Evolutionary conservation across 768 basidiomycete genomes (phyloP), one percentile per base, ranked within the genome.

Genomic region (Phylloporus rhodoxanthus): DNA sequence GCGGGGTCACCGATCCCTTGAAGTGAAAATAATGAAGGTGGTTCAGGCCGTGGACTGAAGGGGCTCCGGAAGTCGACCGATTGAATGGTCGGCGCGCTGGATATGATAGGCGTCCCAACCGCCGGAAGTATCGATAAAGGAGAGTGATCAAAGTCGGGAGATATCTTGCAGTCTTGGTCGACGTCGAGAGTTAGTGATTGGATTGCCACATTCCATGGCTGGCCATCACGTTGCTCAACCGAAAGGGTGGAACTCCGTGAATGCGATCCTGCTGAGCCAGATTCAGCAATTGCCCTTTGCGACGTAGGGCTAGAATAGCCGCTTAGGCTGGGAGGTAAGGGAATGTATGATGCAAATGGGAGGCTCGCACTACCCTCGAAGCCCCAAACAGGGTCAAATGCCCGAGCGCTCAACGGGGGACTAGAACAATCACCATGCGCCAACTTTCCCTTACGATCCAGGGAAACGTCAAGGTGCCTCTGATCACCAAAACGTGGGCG

Each of bases 231-330:
- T 38, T 68, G 67, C 19, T 63, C 58, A 5, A 68, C 58, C 5
- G 65, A 55, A 30, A 68, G 60, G 13, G 60, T 67, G 2, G 62
- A 66, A 41, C 62, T 68, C 33, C 63, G 60, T 32, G 66, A 68
- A 43, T 57, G 66, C 17, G 56, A 56, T 9, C 47, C 51, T 1
- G 29, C 39, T 7, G 62, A 66, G 15, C 30, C 45, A 13, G 54
- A 52, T 20, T 43, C 64, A 37, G 45, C 45, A n/a, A 39, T 33
- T 21, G 55, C 49, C 23, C 55, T 51, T 48, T 68, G 66, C 2
- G 66, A 69, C 11, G 52, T 44, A 9, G 68, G 57, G 17, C 66
- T 69, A n/a, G 66, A 67, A 29, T 55, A 58, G 19, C 63, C 58
- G 29, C 67, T 67, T 37, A 56, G 30, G 26, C 66, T 67, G 2